Percentiles rank a stretch among this genome's conserved stretches.
Evolutionary conservation across 495 filamentous ascomycete genomes (phyloP).

Genomic region (Penicillium egyptiacum): DNA sequence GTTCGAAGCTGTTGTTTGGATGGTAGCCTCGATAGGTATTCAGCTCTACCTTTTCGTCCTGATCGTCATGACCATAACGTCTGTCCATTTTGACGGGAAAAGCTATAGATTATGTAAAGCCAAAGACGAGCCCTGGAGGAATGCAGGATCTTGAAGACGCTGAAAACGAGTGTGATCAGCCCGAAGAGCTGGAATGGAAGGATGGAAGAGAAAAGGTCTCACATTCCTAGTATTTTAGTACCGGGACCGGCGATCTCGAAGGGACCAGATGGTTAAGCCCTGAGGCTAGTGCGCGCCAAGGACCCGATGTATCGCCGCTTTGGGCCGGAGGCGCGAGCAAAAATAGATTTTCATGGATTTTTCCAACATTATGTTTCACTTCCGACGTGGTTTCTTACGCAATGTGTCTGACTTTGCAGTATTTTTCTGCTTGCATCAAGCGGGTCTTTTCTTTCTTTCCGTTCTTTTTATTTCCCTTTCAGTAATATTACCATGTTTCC

Average conservation of each 20-base stretch:
- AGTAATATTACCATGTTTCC: neutral
- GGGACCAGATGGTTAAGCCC: conserved; percentile 7
- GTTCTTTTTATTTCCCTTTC: neutral
- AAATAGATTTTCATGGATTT: conserved; percentile 6
- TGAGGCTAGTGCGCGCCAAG: conserved; percentile 10
- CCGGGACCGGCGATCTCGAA: neutral
- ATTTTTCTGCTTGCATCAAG: conserved; percentile 3
- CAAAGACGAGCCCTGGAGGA: neutral
- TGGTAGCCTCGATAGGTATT: conserved; percentile 18
- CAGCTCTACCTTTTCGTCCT: conserved; percentile 34
- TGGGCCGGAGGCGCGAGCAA: neutral
- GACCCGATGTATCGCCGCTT: conserved; percentile 2
- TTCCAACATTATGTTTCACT: neutral
- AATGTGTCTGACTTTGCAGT: neutral
- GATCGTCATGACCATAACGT: conserved; percentile 17
- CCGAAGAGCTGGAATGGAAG: conserved; percentile 9
- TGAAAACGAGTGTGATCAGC: conserved; percentile 23
- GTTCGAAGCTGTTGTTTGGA: conserved; percentile 18
- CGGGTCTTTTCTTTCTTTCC: neutral
- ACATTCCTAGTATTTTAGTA: conserved; percentile 2
- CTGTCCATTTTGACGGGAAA: conserved; percentile 11
- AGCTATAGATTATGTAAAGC: neutral
- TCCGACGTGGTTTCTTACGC: neutral
- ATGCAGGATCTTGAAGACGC: conserved; percentile 5
- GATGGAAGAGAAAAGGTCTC: neutral